phyloP scores from a whole-genome alignment of 2,329 filamentous ascomycete genomes.

The Zasmidium cellare region DNA sequence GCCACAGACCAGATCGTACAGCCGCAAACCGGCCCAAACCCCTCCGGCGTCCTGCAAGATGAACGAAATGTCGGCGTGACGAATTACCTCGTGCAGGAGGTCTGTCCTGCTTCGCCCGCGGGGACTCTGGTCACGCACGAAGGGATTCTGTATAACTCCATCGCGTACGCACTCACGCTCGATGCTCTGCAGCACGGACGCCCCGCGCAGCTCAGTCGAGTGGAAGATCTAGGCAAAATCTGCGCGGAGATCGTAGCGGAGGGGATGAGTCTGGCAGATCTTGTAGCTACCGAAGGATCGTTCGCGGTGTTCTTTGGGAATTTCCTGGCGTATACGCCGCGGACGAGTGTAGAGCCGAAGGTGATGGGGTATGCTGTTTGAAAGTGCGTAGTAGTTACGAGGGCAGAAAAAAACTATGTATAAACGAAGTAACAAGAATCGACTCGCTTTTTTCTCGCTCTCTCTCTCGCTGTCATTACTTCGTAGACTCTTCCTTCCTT shows the following conservation, averaged over 20 bases:
- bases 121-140: conserved; percentile 9
- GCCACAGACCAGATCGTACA: conserved; percentile 54
- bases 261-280: conserved; percentile 9
- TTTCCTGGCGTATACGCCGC: conserved; percentile 8
- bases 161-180: conserved; percentile 4
- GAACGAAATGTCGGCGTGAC: conserved; percentile 48
- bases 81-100: conserved; percentile 11
- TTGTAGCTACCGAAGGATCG: conserved; percentile 1
- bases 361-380: conserved; percentile 5
- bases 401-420: too few relatives aligned
- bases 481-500: too few relatives aligned
- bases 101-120: conserved; percentile 3
- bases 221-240: background rate
- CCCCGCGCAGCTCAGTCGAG: background rate
- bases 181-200: conserved; percentile 11
- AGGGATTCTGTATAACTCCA: conserved; percentile 10
- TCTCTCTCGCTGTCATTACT: too few relatives aligned
- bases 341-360: conserved; percentile 4
- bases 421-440: too few relatives aligned
- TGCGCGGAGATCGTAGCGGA: conserved; percentile 7
- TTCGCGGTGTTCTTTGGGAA: conserved; percentile 10
- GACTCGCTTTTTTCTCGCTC: too few relatives aligned
- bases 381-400: too few relatives aligned
- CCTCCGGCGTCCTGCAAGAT: conserved; percentile 50
- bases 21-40: conserved; percentile 48